Conservation (phyloP, 1,139 yeast genomes). For the Meyerozyma elateridarum region DNA sequence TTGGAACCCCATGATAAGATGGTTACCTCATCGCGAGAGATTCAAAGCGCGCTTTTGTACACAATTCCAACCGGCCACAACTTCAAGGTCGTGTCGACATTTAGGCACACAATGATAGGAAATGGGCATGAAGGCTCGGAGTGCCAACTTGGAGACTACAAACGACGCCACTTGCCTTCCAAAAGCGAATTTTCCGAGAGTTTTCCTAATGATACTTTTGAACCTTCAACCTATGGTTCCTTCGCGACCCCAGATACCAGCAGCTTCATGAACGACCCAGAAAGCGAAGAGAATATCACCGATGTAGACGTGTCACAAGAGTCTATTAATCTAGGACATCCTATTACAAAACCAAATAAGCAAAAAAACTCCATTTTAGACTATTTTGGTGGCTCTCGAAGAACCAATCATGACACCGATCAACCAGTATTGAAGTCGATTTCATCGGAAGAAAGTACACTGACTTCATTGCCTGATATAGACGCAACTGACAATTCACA, state of each 20-base stretch:
- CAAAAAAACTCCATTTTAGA: conserved; percentile 1
- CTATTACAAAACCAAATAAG: background rate
- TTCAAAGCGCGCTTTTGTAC: too few relatives aligned
- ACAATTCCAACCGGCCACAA: too few relatives aligned
- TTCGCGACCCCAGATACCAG: conserved; percentile 2
- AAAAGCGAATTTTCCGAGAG: background rate
- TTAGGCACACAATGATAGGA: background rate
- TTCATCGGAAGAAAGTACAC: background rate
- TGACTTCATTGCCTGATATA: background rate
- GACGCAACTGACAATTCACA: background rate
- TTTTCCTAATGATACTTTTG: background rate
- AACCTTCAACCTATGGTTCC: background rate
- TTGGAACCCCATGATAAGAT: conserved; percentile 5
- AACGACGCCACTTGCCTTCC: too few relatives aligned
- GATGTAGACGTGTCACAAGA: background rate
- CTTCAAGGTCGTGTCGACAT: too few relatives aligned
- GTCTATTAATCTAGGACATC: too few relatives aligned
- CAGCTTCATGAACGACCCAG: background rate
- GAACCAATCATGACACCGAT: background rate
- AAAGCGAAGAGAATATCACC: conserved; percentile 1
- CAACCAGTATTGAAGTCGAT: background rate
- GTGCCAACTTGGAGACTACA: background rate
- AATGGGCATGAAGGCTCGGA: conserved; percentile 3
- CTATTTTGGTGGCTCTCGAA: background rate
- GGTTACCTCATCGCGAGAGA: too few relatives aligned